These are phyloP conservation scores for Rhodotorula babjevae DNA, from an alignment of 768 basidiomycete species.

Conservation along the genomic window DNA sequence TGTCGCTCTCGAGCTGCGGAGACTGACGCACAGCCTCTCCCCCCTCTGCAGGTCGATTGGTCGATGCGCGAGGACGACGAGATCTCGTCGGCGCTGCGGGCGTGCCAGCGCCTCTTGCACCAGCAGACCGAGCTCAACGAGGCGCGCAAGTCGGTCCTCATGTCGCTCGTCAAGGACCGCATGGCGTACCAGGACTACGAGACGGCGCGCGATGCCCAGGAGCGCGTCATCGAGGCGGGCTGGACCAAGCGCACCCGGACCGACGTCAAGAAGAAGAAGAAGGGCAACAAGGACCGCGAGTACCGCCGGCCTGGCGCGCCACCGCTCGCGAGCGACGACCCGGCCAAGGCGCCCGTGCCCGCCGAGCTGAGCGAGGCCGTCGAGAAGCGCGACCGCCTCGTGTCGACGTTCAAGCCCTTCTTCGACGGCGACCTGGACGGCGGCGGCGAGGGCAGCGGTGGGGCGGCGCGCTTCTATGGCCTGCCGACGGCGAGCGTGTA, in stretches of 20 bases:
- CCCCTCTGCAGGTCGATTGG: conserved; percentile 46
- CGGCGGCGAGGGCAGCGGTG: conserved; percentile 39
- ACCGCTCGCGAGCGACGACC: conserved; percentile 39
- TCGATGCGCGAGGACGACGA: conserved; percentile 69
- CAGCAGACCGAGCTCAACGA: conserved; percentile 76
- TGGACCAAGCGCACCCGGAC: conserved; percentile 73
- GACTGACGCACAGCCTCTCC: conserved; percentile 52
- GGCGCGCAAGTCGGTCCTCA: conserved; percentile 67
- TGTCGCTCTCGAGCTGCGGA: too few relatives aligned
- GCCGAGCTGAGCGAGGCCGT: conserved; percentile 69
- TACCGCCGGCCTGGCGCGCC: conserved; percentile 37
- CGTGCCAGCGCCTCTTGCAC: conserved; percentile 76
- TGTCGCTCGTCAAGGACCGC: conserved; percentile 72
- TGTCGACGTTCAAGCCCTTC: conserved; percentile 65
- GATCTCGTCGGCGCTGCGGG: conserved; percentile 80
- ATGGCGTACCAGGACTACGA: conserved; percentile 89
- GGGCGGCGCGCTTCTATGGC: conserved; percentile 62
- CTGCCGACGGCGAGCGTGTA: conserved; percentile 71
- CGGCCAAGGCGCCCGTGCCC: conserved; percentile 59
- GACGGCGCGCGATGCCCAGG: conserved; percentile 74
- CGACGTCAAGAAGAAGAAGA: conserved; percentile 56
- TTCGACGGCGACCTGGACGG: conserved; percentile 64
- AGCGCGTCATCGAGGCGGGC: conserved; percentile 69
- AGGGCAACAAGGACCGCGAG: conserved; percentile 58
- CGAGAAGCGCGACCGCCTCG: conserved; percentile 70